Base-by-base conservation (phyloP, 345 rosid genomes). In the Aquilaria malaccensis region DNA sequence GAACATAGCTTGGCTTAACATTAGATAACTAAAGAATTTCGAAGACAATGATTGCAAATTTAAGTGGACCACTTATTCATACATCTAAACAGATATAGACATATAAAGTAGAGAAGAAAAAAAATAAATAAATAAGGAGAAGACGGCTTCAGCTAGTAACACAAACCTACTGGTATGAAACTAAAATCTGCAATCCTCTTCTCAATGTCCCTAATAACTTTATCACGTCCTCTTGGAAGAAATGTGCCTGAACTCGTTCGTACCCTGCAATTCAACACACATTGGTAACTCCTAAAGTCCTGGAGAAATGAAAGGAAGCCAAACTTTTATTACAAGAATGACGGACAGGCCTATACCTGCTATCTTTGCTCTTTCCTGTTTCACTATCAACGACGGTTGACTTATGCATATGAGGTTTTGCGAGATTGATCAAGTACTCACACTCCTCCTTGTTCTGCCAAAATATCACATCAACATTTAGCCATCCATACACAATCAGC, bases 211-310 rank as follows among this genome's bases (percentile, higher is more conserved):
- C 91, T 75, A 64, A 94, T 60, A 47, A 64, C 77, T 76, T 86
- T 88, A 72, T 94, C 95, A 47, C 82, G 80, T 11, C 95, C 96
- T 85, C 99, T 80, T 2, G 70, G 6, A 33, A 94, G 77, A 73
- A 94, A 94, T 11, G 95, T 86, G 31, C 96, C 96, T 33, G 92
- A 88, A 75, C 96, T 90, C 14, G 97, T 90, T 13, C 97, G 83
- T 49, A 90, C 99, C 78, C 97, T 94, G 76, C 59, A 73, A 13
- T 58, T 13, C 29, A 47, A 56, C 37, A 45, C 56, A 30, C 54
- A 37, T 37, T 37, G 2, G 7, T 9, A 37, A 37, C 43, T 37
- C 43, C 43, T 4, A 53, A 33, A 57, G 9, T 54, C 41, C 12
- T 56, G 37, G 30, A 57, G 12, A 45, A 11, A 47, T 10, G n/a